Evolutionary conservation across 306 rosid genomes (phyloP), one percentile per base, ranked within the genome.

Genomic region (Cyamopsis tetragonoloba): DNA sequence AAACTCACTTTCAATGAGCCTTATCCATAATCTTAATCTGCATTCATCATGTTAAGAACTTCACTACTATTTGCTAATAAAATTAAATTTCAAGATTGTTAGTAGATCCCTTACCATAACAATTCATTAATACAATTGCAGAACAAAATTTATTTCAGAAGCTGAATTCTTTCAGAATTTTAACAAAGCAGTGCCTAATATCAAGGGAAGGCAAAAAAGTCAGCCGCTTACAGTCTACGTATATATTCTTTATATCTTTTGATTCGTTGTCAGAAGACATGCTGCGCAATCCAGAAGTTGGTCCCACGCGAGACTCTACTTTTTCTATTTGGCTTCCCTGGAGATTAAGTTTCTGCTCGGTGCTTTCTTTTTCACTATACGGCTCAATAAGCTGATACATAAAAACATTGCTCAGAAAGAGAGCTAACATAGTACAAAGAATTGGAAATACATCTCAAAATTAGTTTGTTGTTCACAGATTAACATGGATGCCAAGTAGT

Each of bases 231-330:
- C 96, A 85, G 71, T 87, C 96, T 44, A 89, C 61, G 41, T 89
- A 86, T 69, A 89, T 89, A 76, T 77, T 89, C 83, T 89, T 89
- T 79, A 89, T 86, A 57, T 74, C 89, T 79, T 87, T 89, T n/a
- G 82, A 63, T 15, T 89, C 95, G 28, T 58, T 68, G 76, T 85
- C 91, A 27, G 93, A 80, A 70, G 87, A 69, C 66, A 62, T 10
- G 28, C 66, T 46, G 35, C 63, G 80, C 62, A 77, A 60, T 43
- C 72, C 78, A 8, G 77, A 80, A 64, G 83, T 75, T 1, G 15
- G 73, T 67, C 80, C 72, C 54, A 68, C 42, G 56, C 74, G 71
- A 54, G 47, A 56, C 26, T 79, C 86, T 28, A 37, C 71, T 73
- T 80, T 75, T 71, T 78, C 90, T 1, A 48, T 49, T 39, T 64